Conservation (phyloP, 768 basidiomycete genomes). For the Lyophyllum atratum region DNA sequence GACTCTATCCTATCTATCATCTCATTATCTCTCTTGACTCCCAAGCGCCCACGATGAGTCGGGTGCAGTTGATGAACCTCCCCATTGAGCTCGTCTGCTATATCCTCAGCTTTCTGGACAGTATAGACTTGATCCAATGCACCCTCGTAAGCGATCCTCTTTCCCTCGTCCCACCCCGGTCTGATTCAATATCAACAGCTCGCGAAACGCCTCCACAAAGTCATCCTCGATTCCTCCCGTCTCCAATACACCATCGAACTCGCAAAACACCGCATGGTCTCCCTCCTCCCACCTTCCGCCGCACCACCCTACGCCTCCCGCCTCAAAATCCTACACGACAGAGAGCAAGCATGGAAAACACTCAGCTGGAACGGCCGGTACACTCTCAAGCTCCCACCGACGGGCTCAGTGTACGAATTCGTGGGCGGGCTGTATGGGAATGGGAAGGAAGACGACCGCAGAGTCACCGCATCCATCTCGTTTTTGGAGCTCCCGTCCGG, state of each 20-base stretch:
- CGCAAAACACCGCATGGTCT: constrained; percentile 44
- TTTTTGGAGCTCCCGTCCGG: constrained; percentile 50
- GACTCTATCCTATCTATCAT: not conserved
- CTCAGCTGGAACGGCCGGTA: constrained; percentile 39
- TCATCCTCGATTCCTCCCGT: constrained; percentile 43
- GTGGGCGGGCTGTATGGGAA: constrained; percentile 52
- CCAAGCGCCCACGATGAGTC: not conserved
- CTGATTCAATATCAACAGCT: constrained; percentile 29
- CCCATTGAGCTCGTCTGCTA: constrained; percentile 42
- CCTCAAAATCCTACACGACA: constrained; percentile 39
- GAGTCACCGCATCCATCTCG: constrained; percentile 44
- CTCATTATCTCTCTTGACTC: not conserved
- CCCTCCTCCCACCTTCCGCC: constrained; percentile 30
- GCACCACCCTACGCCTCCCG: constrained; percentile 39
- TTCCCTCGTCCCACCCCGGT: not conserved
- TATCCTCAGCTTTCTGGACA: constrained; percentile 34
- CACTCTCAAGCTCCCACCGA: constrained; percentile 40
- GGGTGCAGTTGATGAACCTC: constrained; percentile 26
- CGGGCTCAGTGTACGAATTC: constrained; percentile 54
- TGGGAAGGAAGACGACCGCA: constrained; percentile 44
- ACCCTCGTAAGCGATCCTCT: constrained; percentile 23
- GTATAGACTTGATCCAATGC: constrained; percentile 36
- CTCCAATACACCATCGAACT: constrained; percentile 55
- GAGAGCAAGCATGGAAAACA: constrained; percentile 51
- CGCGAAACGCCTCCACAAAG: constrained; percentile 36